Base-by-base conservation (phyloP, 1,284 basidiomycete species). In the Anthracocystis setariae region DNA sequence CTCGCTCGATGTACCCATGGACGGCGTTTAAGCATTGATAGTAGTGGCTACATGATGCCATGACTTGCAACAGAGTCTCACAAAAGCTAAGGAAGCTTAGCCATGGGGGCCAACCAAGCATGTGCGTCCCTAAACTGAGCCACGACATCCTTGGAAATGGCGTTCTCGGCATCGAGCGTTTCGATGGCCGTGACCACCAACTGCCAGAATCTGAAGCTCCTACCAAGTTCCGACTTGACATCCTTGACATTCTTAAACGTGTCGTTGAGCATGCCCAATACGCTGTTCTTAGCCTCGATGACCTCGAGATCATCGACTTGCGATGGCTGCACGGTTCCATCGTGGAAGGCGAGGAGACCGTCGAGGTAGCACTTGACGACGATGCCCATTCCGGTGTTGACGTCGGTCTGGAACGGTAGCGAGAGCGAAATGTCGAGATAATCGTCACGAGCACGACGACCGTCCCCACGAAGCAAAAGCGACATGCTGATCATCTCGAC, bases 171-270 rank as follows among this genome's bases (percentile, higher is more conserved):
- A 33, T 92, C 90, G 83, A 98, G 86, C 72, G 90, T 89, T 84
- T 93, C 87, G 86, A 98, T 91, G 77, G 92, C 93, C 50, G 88
- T 88, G 84, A 97, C 88, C 76, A 93, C 88, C 83, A 94, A 88
- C 81, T 95, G 91, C 95, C 96, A 99, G 86, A 98, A 98, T 76
- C 96, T 87, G 86, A 98, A 98, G 5, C 94, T 94, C 54, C 96
- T 86, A 82, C 94, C 92, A 48, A 99, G 90, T 86, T 99, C 95
- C 56, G 85, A 85, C 83, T 89, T 89, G 8, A 95, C 92, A 65
- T 84, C 85, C 86, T 93, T 95, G 75, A 98, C 92, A 21, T 93
- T 94, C 2, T 84, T 83, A 87, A 99, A 98, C 45, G 91, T 94
- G 79, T 93, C 91, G 73, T 96, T 93, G 78, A 95, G 91, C 79